Conservation (phyloP, 2,329 filamentous ascomycete species). For the Fusarium verrucosum region DNA sequence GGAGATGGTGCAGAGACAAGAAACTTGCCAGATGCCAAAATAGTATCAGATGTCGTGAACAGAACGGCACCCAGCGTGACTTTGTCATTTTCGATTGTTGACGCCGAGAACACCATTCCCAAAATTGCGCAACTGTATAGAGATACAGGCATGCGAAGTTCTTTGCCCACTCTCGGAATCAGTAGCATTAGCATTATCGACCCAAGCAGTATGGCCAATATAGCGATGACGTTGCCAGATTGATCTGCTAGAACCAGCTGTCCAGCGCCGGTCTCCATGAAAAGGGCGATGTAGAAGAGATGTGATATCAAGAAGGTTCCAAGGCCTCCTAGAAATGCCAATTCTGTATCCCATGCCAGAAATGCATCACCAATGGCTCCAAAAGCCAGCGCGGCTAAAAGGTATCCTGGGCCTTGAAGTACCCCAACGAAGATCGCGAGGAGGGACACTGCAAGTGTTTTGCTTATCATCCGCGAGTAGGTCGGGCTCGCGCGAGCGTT, state of each 20-base stretch:
- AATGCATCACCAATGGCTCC: not conserved
- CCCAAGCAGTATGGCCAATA: rapidly evolving
- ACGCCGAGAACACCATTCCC: not conserved
- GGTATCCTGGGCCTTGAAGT: not conserved
- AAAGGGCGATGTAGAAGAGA: not conserved
- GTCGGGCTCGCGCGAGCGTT: not conserved
- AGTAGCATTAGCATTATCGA: not conserved
- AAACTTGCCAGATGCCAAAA: not conserved
- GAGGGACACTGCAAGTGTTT: not conserved
- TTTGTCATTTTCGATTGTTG: not conserved
- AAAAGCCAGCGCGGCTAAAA: not conserved
- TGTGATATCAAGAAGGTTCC: not conserved
- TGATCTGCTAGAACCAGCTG: not conserved
- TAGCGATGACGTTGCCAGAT: not conserved
- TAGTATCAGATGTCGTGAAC: not conserved
- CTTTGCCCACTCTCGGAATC: not conserved
- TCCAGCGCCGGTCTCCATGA: not conserved
- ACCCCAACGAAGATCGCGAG: not conserved
- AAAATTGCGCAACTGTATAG: not conserved
- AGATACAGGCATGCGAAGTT: not conserved
- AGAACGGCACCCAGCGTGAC: not conserved
- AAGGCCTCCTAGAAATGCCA: not conserved
- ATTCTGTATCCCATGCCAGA: not conserved
- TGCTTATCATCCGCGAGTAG: not conserved
- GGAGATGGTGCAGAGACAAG: not conserved